A percentile compares a stretch with the other conserved stretches of the same genome.
Evolutionary conservation across 2,329 filamentous ascomycete species (phyloP).

Genomic region (Lachnellula cervina): DNA sequence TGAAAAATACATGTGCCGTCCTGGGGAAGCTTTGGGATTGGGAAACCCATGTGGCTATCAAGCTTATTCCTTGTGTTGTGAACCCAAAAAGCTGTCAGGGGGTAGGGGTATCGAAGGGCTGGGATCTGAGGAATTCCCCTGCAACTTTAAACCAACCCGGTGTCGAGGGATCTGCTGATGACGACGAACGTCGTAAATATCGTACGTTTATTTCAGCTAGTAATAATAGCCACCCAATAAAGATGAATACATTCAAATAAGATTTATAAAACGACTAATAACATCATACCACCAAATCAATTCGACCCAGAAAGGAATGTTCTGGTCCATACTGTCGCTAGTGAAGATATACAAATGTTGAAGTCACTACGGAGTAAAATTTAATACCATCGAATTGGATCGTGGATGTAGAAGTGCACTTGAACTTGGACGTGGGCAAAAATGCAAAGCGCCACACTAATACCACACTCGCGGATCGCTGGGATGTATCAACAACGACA

Average conservation of each 20-base stretch:
- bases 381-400: too few species aligned
- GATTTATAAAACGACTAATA: neutral
- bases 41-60: constrained; percentile 18
- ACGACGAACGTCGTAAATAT: constrained; percentile 8
- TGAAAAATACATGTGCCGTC: too few species aligned
- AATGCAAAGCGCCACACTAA: neutral
- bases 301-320: too few species aligned
- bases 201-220: neutral
- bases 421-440: neutral
- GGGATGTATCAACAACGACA: neutral
- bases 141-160: constrained; percentile 21
- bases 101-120: neutral
- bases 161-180: constrained; percentile 10
- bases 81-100: constrained; percentile 3
- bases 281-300: neutral
- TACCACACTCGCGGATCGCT: neutral
- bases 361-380: neutral
- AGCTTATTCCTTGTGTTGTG: constrained; percentile 18
- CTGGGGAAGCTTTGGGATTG: constrained; percentile 7
- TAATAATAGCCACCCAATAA: neutral
- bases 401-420: neutral
- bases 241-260: too few species aligned
- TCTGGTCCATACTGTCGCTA: too few species aligned
- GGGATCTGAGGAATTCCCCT: constrained; percentile 12
- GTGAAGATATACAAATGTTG: neutral